Evolutionary conservation across 805 yeast species (phyloP).

Genomic region (Cyberlindnera xylosilytica): DNA sequence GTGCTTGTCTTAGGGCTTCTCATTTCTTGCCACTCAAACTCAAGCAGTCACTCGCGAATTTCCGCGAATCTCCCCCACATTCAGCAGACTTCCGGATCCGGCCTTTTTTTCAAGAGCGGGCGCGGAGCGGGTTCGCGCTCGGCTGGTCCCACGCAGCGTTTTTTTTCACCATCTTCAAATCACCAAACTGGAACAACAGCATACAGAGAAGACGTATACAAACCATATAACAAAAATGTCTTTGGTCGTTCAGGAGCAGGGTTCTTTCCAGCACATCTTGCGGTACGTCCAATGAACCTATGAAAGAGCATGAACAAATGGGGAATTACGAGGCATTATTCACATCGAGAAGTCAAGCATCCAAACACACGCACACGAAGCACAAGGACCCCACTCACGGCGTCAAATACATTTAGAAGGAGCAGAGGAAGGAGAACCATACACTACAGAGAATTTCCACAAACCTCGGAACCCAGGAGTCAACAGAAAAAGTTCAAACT

Average conservation of each 20-base stretch:
- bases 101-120: background rate
- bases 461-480: too few relatives aligned
- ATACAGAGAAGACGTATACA: conserved; percentile 4
- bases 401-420: too few relatives aligned
- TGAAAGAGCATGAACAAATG: conserved; percentile 3
- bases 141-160: conserved; percentile 10
- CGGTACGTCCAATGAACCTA: conserved; percentile 63
- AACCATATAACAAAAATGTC: conserved; percentile 52
- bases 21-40: background rate
- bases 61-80: conserved; percentile 1
- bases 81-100: conserved; percentile 1
- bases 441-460: too few relatives aligned
- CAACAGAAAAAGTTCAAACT: too few relatives aligned
- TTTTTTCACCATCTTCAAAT: conserved; percentile 22
- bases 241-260: conserved; percentile 98
- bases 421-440: too few relatives aligned
- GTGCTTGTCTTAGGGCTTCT: background rate
- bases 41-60: background rate
- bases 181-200: conserved; percentile 11
- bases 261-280: conserved; percentile 99
- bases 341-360: background rate
- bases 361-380: background rate
- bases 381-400: background rate
- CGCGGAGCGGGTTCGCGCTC: conserved; percentile 3
- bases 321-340: background rate